phyloP scores from a whole-genome alignment of 163 green algal species.

The Chlamydomonas reinhardtii region DNA sequence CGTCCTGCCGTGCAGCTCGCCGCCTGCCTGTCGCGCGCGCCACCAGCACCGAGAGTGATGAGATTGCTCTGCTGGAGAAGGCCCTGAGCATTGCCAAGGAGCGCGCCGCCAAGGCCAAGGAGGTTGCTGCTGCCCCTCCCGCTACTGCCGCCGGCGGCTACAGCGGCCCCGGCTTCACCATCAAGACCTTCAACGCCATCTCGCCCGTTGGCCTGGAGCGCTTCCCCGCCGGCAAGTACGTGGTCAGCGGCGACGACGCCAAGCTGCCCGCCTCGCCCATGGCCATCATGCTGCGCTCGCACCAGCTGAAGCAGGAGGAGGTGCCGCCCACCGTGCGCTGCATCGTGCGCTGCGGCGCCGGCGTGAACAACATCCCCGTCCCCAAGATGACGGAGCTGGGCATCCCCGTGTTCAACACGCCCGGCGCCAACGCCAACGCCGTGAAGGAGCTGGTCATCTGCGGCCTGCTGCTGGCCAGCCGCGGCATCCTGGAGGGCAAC shows the following conservation, averaged over 20 bases:
- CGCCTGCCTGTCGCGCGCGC: not conserved
- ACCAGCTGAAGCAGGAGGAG: constrained; percentile 66
- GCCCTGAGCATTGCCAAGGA: constrained; percentile 39
- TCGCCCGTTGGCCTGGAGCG: constrained; percentile 60
- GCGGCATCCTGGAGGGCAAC: constrained; percentile 68
- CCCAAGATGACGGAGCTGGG: constrained; percentile 69
- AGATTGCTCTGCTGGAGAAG: constrained; percentile 52
- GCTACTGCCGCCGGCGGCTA: not conserved
- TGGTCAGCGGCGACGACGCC: constrained; percentile 51
- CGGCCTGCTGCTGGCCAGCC: constrained; percentile 58
- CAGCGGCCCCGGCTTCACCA: constrained; percentile 54
- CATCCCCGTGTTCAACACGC: constrained; percentile 75
- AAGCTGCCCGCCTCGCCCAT: constrained; percentile 57
- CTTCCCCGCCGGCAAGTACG: constrained; percentile 65
- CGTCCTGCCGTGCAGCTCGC: no score
- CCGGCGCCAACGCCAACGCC: constrained; percentile 72
- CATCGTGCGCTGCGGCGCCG: constrained; percentile 71
- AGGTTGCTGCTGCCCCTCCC: not conserved
- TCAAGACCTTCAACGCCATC: constrained; percentile 73
- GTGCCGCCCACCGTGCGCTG: constrained; percentile 63
- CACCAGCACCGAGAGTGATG: constrained; percentile 29
- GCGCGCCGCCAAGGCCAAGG: constrained; percentile 25
- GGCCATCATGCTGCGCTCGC: constrained; percentile 72
- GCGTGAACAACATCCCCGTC: constrained; percentile 72
- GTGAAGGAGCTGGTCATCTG: constrained; percentile 73